These are phyloP conservation scores for Hyphodiscus hymeniophilus DNA, from an alignment of 495 filamentous ascomycete genomes.

Conservation along the genomic window DNA sequence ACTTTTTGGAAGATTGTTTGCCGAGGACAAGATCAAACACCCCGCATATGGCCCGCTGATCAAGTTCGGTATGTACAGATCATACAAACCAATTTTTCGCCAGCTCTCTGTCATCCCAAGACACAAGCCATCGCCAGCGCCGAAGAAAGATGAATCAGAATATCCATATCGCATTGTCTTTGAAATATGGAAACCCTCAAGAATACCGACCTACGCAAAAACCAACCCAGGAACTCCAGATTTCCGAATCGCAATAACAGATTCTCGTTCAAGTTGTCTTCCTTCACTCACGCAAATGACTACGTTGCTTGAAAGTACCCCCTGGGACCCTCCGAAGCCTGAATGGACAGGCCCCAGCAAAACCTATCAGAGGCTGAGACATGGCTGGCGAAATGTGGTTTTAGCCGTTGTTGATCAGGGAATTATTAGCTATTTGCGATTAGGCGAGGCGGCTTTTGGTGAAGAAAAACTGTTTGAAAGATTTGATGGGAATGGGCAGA, in stretches of 20 bases:
- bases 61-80: slow-evolving; percentile 67
- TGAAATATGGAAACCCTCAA: slow-evolving; percentile 70
- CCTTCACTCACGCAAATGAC: slow-evolving; percentile 66
- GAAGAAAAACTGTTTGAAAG: slow-evolving; percentile 61
- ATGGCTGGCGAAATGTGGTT: slow-evolving; percentile 77
- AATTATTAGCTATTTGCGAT: slow-evolving; percentile 74
- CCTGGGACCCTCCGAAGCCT: slow-evolving; percentile 48
- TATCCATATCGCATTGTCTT: slow-evolving; percentile 66
- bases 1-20: slow-evolving; percentile 19
- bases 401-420: slow-evolving; percentile 86
- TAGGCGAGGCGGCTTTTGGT: slow-evolving; percentile 73
- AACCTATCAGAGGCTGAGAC: slow-evolving; percentile 62
- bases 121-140: slow-evolving; percentile 48
- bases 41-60: slow-evolving; percentile 57
- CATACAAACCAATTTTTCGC: slow-evolving; percentile 68
- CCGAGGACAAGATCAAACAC: slow-evolving; percentile 8
- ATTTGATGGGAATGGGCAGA: slow-evolving; percentile 35
- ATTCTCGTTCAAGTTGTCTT: slow-evolving; percentile 59
- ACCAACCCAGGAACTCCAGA: slow-evolving; percentile 66
- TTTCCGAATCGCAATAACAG: slow-evolving; percentile 72
- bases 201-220: slow-evolving; percentile 58
- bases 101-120: slow-evolving; percentile 67
- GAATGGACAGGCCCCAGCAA: slow-evolving; percentile 36
- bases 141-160: slow-evolving; percentile 16
- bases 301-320: slow-evolving; percentile 58